Conservation (phyloP, 257 asterid species). For the Solanum etuberosum region DNA sequence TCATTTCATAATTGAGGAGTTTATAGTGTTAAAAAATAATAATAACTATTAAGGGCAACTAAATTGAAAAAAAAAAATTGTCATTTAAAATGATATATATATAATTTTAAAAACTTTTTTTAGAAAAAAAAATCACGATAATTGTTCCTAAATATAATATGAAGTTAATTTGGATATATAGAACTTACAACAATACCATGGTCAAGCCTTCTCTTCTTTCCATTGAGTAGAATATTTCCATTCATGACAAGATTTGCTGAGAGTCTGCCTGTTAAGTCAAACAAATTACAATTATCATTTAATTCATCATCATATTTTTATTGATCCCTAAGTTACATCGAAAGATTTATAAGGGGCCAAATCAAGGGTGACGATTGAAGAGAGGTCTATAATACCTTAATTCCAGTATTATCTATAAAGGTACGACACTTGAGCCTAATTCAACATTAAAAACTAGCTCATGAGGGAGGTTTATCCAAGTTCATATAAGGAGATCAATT, state of each 20-base stretch:
- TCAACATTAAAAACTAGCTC: too few relatives aligned
- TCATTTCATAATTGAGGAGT: background rate
- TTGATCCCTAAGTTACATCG: background rate
- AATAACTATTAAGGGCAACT: background rate
- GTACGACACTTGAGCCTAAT: too few relatives aligned
- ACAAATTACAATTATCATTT: background rate
- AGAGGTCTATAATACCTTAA: background rate
- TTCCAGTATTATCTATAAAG: background rate
- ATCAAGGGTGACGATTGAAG: background rate
- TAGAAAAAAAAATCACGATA: background rate
- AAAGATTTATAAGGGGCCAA: background rate
- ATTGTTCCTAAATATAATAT: too few relatives aligned
- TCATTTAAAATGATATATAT: background rate
- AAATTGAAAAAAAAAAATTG: background rate
- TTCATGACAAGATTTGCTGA: conserved; percentile 56
- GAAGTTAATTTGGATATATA: background rate
- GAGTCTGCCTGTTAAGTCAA: conserved; percentile 53
- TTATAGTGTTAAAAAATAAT: too few relatives aligned
- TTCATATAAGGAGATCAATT: too few relatives aligned
- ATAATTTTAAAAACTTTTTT: background rate
- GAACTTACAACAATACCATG: conserved; percentile 49
- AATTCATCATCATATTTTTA: background rate
- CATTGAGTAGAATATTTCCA: conserved; percentile 55
- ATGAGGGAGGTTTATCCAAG: background rate
- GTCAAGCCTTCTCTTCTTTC: conserved; percentile 37